phyloP scores from a whole-genome alignment of 495 filamentous ascomycete species.

The Coniosporium apollinis region DNA sequence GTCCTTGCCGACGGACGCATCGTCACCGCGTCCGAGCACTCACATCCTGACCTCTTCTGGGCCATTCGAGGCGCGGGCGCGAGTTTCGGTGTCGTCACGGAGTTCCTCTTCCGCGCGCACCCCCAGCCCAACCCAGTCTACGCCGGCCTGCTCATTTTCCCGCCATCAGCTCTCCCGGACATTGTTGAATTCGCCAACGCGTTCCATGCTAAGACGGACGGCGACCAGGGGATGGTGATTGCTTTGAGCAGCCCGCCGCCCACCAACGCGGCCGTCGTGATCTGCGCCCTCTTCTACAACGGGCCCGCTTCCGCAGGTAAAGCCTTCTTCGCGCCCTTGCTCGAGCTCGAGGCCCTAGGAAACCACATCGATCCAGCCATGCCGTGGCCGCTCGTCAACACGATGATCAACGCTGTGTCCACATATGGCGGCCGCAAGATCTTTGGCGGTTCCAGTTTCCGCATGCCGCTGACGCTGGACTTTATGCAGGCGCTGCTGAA shows the following conservation, averaged over 20 bases:
- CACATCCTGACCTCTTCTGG: slow-evolving; percentile 24
- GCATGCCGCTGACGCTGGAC: slow-evolving; percentile 10
- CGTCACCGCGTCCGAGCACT: slow-evolving; percentile 21
- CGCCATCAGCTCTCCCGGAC: slow-evolving; percentile 22
- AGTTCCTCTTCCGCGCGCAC: slow-evolving; percentile 32
- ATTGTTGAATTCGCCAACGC: slow-evolving; percentile 28
- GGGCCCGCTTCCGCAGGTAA: slow-evolving; percentile 28
- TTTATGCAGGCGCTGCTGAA: slow-evolving; percentile 9
- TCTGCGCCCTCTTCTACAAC: slow-evolving; percentile 34
- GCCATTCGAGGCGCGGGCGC: slow-evolving; percentile 21
- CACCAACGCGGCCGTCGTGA: slow-evolving; percentile 23
- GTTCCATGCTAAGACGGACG: slow-evolving; percentile 12
- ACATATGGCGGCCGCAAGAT: slow-evolving; percentile 14
- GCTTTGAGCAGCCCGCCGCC: slow-evolving; percentile 26
- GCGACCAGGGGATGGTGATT: slow-evolving; percentile 21
- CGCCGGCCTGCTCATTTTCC: slow-evolving; percentile 30
- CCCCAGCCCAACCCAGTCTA: slow-evolving; percentile 29
- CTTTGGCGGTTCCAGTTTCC: slow-evolving; percentile 16
- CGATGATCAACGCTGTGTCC: slow-evolving; percentile 4
- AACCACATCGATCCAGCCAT: slow-evolving; percentile 10
- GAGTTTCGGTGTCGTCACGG: slow-evolving; percentile 23
- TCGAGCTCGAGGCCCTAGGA: slow-evolving; percentile 12
- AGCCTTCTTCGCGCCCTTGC: slow-evolving; percentile 21
- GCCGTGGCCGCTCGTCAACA: slow-evolving; percentile 13
- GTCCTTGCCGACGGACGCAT: slow-evolving; percentile 34